These are phyloP conservation scores for Aspergillus luchuensis DNA, from an alignment of 2,329 filamentous ascomycete genomes.

Conservation along the genomic window DNA sequence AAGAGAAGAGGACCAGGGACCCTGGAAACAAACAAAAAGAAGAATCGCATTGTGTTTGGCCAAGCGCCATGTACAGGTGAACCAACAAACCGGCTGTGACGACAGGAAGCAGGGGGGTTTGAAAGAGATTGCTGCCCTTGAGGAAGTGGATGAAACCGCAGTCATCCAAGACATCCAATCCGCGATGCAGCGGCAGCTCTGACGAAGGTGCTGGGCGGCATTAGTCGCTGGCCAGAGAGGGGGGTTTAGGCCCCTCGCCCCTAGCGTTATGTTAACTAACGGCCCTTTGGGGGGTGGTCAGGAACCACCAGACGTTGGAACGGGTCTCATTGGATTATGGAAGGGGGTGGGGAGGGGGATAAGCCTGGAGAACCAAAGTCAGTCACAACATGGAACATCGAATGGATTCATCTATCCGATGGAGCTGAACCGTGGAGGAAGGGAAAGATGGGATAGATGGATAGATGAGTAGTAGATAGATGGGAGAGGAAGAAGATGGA, in stretches of 20 bases:
- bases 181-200: not conserved
- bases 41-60: slow-evolving; percentile 1
- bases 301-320: not conserved
- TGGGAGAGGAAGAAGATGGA: not conserved
- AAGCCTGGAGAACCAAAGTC: not conserved
- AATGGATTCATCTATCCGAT: not conserved
- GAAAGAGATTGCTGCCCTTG: not conserved
- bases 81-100: not conserved
- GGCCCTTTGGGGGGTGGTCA: not conserved
- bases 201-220: not conserved
- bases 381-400: not conserved
- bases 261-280: not conserved
- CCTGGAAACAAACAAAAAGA: not conserved
- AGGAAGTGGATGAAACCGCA: not conserved
- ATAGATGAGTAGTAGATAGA: not conserved
- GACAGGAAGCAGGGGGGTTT: slow-evolving; percentile 7
- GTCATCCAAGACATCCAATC: not conserved
- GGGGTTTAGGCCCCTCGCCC: slow-evolving; percentile 3
- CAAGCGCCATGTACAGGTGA: not conserved
- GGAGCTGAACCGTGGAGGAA: not conserved
- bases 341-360: not conserved
- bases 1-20: slow-evolving; percentile 1
- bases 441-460: not conserved
- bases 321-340: not conserved
- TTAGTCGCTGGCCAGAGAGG: not conserved